Evolutionary conservation across 202 grass and related monocot genomes (phyloP).

Genomic region (Panicum hallii): DNA sequence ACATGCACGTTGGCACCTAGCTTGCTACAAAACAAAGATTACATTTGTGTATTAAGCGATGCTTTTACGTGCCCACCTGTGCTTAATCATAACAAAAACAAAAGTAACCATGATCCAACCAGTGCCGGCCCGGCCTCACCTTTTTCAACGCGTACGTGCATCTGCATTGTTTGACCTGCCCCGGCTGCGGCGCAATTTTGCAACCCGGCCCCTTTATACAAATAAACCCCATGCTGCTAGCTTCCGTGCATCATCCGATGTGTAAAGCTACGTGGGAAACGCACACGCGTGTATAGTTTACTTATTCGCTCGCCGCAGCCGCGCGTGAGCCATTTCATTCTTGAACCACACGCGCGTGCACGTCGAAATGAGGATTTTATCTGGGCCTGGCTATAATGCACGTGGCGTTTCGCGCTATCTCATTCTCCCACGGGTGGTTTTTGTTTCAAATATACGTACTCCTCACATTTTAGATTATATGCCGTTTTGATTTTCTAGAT

Average conservation of each 20-base stretch:
- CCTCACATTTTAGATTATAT: no score
- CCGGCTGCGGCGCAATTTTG: not conserved
- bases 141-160: not conserved
- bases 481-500: no score
- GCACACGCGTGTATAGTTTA: not conserved
- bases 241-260: constrained; percentile 40
- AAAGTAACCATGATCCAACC: not conserved
- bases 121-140: no score
- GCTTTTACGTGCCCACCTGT: not conserved
- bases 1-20: not conserved
- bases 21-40: not conserved
- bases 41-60: not conserved
- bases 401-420: no score
- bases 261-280: not conserved
- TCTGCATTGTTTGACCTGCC: constrained; percentile 1
- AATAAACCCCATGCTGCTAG: no score
- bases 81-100: not conserved
- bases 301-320: no score
- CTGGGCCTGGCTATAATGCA: not conserved
- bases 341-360: not conserved
- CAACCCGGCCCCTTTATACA: no score
- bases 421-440: no score
- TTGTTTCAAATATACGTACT: no score
- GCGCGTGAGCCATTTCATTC: not conserved
- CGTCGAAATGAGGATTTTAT: not conserved